These are phyloP conservation scores for Podosphaera xanthii DNA, from an alignment of 2,329 filamentous ascomycete species.

Conservation along the genomic window DNA sequence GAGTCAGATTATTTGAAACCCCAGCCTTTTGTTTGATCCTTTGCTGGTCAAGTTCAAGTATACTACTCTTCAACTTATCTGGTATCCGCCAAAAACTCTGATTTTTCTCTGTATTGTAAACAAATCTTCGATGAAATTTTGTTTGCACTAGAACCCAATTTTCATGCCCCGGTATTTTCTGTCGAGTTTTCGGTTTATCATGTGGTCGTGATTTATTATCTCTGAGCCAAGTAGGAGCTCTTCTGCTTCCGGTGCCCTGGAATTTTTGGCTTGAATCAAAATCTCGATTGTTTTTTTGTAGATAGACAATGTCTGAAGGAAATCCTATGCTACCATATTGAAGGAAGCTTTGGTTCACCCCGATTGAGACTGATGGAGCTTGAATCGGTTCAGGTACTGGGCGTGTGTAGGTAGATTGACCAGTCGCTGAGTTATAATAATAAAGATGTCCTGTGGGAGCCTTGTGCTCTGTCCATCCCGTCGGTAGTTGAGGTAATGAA, in stretches of 20 bases:
- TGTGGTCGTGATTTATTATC: constrained; percentile 33
- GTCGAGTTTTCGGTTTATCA: constrained; percentile 64
- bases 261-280: neutral
- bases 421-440: constrained; percentile 65
- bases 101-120: constrained; percentile 67
- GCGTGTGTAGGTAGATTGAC: constrained; percentile 68
- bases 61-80: constrained; percentile 59
- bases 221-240: constrained; percentile 27
- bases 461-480: constrained; percentile 84
- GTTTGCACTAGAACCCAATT: constrained; percentile 90
- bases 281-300: neutral
- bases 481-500: constrained; percentile 28
- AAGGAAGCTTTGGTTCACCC: constrained; percentile 20
- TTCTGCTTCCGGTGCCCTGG: constrained; percentile 18
- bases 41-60: constrained; percentile 49
- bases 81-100: constrained; percentile 93
- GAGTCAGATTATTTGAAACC: constrained; percentile 5
- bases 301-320: constrained; percentile 6
- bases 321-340: constrained; percentile 20
- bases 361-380: constrained; percentile 6
- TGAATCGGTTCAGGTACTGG: constrained; percentile 22
- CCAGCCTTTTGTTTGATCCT: constrained; percentile 36
- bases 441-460: constrained; percentile 67
- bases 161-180: constrained; percentile 55
- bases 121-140: constrained; percentile 71